These are phyloP conservation scores for Lactifluus echinatus DNA, from an alignment of 768 basidiomycete genomes.

Conservation along the genomic window DNA sequence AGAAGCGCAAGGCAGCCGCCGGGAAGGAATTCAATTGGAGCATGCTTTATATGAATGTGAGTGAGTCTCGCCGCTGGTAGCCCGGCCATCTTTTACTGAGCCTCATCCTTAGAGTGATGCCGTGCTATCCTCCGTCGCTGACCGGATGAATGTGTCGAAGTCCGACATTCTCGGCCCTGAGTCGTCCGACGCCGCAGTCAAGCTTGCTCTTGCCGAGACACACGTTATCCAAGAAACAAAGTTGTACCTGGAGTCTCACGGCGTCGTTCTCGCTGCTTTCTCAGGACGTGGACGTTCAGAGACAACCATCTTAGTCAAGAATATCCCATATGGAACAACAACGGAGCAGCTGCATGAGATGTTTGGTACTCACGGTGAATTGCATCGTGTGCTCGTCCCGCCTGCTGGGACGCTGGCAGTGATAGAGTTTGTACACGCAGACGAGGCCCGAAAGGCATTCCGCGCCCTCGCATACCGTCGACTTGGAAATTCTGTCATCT, in stretches of 20 bases:
- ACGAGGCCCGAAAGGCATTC: constrained; percentile 70
- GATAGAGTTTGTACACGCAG: constrained; percentile 70
- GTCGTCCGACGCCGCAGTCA: constrained; percentile 76
- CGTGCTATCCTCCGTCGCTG: constrained; percentile 82
- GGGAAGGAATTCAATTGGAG: constrained; percentile 88
- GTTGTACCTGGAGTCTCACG: constrained; percentile 72
- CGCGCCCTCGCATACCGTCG: constrained; percentile 78
- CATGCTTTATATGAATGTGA: constrained; percentile 95
- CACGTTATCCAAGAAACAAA: constrained; percentile 95
- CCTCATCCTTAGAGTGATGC: constrained; percentile 67
- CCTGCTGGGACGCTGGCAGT: constrained; percentile 91
- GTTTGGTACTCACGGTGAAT: constrained; percentile 65
- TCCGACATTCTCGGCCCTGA: constrained; percentile 83
- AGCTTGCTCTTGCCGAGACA: constrained; percentile 93
- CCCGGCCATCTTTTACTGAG: constrained; percentile 19
- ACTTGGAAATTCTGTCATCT: constrained; percentile 81
- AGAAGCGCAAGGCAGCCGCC: constrained; percentile 56
- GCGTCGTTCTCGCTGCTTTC: constrained; percentile 55
- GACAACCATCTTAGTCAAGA: constrained; percentile 87
- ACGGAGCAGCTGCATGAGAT: constrained; percentile 65
- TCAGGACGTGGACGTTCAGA: constrained; percentile 45
- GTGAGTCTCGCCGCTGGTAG: constrained; percentile 30
- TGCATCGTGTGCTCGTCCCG: constrained; percentile 70
- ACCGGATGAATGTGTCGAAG: constrained; percentile 81
- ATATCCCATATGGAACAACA: constrained; percentile 89